These are phyloP conservation scores for Malus hybrid DNA, from an alignment of 331 rosid genomes.

Conservation along the genomic window DNA sequence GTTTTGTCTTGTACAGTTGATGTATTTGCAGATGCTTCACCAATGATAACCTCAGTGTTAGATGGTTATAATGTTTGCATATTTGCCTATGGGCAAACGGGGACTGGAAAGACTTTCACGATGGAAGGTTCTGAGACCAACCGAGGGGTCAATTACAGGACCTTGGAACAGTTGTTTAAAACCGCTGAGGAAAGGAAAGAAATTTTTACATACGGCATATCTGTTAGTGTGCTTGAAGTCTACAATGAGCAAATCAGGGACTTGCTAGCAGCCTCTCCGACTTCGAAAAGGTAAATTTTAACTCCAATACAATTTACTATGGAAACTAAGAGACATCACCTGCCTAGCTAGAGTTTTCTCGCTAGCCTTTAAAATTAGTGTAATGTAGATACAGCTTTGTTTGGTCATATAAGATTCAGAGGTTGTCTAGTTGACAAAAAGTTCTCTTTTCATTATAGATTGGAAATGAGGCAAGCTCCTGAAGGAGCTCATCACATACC, in stretches of 20 bases:
- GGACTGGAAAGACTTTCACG: conserved; percentile 24
- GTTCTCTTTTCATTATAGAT: conserved; percentile 20
- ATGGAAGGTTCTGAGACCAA: conserved; percentile 56
- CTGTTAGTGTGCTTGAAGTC: conserved; percentile 78
- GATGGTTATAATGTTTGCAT: conserved; percentile 26
- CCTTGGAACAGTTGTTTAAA: conserved; percentile 58
- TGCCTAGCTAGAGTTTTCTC: neutral
- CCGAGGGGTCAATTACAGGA: conserved; percentile 72
- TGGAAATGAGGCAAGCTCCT: conserved; percentile 69
- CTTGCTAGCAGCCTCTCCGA: conserved; percentile 49
- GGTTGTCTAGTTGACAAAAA: neutral
- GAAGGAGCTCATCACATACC: conserved; percentile 67
- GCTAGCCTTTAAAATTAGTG: neutral
- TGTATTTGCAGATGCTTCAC: conserved; percentile 14
- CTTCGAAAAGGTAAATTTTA: conserved; percentile 46
- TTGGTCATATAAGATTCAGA: neutral
- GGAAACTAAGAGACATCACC: neutral
- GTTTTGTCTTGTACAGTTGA: neutral
- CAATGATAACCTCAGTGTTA: conserved; percentile 13
- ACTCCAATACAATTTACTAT: neutral
- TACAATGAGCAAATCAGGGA: conserved; percentile 78
- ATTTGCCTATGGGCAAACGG: conserved; percentile 25
- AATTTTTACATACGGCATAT: conserved; percentile 39
- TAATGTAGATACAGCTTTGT: neutral
- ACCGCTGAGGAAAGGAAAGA: conserved; percentile 55